These are phyloP conservation scores for Phylloporus arenicola DNA, from an alignment of 768 basidiomycete species.

Conservation along the genomic window DNA sequence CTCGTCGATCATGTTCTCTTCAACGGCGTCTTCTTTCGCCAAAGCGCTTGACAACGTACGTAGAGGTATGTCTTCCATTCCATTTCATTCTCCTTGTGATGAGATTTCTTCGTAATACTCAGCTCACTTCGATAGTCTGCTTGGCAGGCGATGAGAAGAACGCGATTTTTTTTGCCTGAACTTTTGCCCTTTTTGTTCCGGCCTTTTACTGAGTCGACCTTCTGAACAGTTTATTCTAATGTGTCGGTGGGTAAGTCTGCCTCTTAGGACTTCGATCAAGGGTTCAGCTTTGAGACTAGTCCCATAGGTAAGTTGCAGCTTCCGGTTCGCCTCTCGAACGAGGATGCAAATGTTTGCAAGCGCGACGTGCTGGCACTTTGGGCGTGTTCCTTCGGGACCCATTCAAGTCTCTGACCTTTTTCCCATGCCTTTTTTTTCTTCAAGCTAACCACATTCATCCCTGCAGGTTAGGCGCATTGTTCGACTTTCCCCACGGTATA, in stretches of 20 bases:
- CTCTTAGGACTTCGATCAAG: too few species aligned
- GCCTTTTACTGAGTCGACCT: conserved; percentile 1
- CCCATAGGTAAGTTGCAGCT: conserved; percentile 10
- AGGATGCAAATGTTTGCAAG: conserved; percentile 46
- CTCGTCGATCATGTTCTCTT: neutral
- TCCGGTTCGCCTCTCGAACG: conserved; percentile 4
- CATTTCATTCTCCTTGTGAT: conserved; percentile 12
- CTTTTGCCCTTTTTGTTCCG: conserved; percentile 1
- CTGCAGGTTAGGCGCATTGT: neutral
- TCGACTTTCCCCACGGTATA: conserved; percentile 1
- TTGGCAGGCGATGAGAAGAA: conserved; percentile 49
- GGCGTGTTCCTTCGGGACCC: conserved; percentile 65
- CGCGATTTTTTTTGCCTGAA: conserved; percentile 37
- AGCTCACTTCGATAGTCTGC: conserved; percentile 62
- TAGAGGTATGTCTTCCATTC: neutral
- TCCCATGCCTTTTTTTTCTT: neutral
- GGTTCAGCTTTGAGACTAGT: neutral
- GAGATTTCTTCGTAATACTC: conserved; percentile 42
- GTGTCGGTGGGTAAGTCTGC: neutral
- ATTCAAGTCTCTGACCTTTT: conserved; percentile 73
- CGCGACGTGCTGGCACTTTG: conserved; percentile 61
- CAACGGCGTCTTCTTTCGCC: neutral
- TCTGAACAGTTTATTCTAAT: neutral
- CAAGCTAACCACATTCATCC: conserved; percentile 14
- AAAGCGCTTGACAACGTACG: too few species aligned